Evolutionary conservation across 371 early-diverging fungal species (phyloP), one percentile per base, ranked within the genome.

Genomic region (Circinella umbellata): DNA sequence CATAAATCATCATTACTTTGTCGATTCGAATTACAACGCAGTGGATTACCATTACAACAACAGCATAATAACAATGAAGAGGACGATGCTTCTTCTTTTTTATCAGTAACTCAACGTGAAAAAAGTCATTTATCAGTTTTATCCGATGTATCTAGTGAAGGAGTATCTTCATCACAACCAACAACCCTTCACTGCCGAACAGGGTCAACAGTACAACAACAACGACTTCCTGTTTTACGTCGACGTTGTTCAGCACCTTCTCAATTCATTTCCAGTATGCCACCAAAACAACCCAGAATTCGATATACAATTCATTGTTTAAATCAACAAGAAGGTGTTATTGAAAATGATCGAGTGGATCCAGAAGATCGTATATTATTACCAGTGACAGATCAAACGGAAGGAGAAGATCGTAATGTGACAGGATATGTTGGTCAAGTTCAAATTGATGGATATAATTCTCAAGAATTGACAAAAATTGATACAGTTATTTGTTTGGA

Each of bases 241-340:
- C 57, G 57, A 10, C 57, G 57, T 5, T 34, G 57, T 27, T 57
- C 57, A 10, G 57, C 57, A 57, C 57, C 57, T 34, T 27, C 27
- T 10, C 57, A 57, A 34, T 34, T 57, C 27, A 8, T 27, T 18
- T 27, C 57, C 4, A 34, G 14, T 57, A 27, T 27, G 7, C 0
- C 66, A 57, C 72, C 57, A 1, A 57, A 34, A 34, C 57, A 71
- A 63, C 68, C 77, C 1, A 80, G 79, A 17, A 74, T 84, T 36
- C 77, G 75, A n/a, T 81, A 84, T 60, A 73, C 80, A 60, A 75
- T 84, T 15, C 75, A 81, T 35, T 84, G 84, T 38, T 64, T 84
- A 0, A 81, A 80, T 36, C 73, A 77, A 20, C 81, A 78, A 53
- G 74, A 78, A 61, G 64, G 69, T 3, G 57, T 79, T 8, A 39